Evolutionary conservation across 2,329 filamentous ascomycete species (phyloP).

Genomic region (Pseudogymnoascus sp.): DNA sequence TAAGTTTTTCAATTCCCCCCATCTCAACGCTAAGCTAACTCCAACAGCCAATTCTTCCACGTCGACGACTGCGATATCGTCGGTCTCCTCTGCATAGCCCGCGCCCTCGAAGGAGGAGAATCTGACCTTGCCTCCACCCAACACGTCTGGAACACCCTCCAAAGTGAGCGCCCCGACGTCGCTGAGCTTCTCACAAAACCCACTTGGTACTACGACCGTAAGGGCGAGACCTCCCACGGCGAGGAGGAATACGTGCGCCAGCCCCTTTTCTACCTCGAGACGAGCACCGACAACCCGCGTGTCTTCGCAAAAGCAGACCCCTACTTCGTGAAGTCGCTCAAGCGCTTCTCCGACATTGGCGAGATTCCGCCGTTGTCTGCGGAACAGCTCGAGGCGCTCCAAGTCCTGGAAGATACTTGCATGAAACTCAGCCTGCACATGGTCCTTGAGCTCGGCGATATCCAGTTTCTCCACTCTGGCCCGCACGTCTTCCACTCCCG

Average conservation of each 20-base stretch:
- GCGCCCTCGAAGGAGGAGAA: slow-evolving; percentile 72
- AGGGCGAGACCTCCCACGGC: slow-evolving; percentile 68
- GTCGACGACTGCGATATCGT: slow-evolving; percentile 76
- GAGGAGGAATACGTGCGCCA: slow-evolving; percentile 67
- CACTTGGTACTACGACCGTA: slow-evolving; percentile 87
- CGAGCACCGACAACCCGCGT: slow-evolving; percentile 47
- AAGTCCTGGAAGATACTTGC: slow-evolving; percentile 68
- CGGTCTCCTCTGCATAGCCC: slow-evolving; percentile 71
- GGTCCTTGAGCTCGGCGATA: slow-evolving; percentile 77
- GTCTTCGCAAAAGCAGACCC: slow-evolving; percentile 86
- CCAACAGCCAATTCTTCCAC: slow-evolving; percentile 66
- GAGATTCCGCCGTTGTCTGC: slow-evolving; percentile 63
- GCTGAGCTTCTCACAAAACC: slow-evolving; percentile 66
- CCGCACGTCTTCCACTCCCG: slow-evolving; percentile 71
- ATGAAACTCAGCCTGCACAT: slow-evolving; percentile 68
- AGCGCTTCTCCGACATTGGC: slow-evolving; percentile 63
- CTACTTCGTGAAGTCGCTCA: slow-evolving; percentile 72
- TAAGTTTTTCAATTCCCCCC: slow-evolving; percentile 22
- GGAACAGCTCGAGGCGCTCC: slow-evolving; percentile 58
- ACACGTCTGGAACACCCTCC: slow-evolving; percentile 72
- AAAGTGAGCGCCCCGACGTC: slow-evolving; percentile 66
- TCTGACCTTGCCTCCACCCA: slow-evolving; percentile 73
- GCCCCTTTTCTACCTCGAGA: slow-evolving; percentile 69
- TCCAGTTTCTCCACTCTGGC: slow-evolving; percentile 71
- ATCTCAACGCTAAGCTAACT: not conserved